These are phyloP conservation scores for Polygonum maritimum DNA, from an alignment of 148 eudicot species.

Conservation along the genomic window DNA sequence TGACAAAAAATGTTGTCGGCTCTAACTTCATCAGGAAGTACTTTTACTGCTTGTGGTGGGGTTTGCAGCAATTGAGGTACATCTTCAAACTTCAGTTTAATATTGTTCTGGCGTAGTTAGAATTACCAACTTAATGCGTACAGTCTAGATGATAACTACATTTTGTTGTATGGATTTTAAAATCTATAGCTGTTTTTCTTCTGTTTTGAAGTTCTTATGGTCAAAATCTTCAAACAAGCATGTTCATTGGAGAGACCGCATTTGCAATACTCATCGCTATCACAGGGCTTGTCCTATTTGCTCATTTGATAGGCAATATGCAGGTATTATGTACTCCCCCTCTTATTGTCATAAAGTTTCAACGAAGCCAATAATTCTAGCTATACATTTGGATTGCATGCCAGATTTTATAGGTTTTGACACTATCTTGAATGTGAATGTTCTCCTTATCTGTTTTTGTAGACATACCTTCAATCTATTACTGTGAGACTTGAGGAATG, in stretches of 20 bases:
- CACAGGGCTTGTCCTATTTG: conserved; percentile 82
- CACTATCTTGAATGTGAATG: neutral
- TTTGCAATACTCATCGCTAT: conserved; percentile 96
- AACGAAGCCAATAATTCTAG: neutral
- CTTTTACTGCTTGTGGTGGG: conserved; percentile 98
- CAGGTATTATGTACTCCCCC: conserved; percentile 41
- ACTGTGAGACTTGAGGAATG: conserved; percentile 79
- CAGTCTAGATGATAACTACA: neutral
- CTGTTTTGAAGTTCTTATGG: conserved; percentile 69
- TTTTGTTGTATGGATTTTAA: neutral
- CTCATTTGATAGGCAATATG: conserved; percentile 98
- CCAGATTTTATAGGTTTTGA: neutral
- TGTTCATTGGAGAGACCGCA: conserved; percentile 76
- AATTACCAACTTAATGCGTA: neutral
- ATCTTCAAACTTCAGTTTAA: conserved; percentile 3
- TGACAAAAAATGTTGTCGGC: conserved; percentile 56
- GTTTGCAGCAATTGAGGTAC: conserved; percentile 85
- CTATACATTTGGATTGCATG: neutral
- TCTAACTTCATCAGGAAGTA: conserved; percentile 66
- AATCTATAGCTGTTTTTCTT: neutral
- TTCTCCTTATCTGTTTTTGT: conserved; percentile 12
- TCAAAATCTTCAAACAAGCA: conserved; percentile 80
- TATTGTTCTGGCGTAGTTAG: neutral
- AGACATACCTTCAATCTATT: conserved; percentile 82
- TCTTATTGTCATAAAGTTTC: neutral